Evolutionary conservation across 2,329 filamentous ascomycete genomes (phyloP), one percentile per base, ranked within the genome.

Genomic region (Claviceps citrina): DNA sequence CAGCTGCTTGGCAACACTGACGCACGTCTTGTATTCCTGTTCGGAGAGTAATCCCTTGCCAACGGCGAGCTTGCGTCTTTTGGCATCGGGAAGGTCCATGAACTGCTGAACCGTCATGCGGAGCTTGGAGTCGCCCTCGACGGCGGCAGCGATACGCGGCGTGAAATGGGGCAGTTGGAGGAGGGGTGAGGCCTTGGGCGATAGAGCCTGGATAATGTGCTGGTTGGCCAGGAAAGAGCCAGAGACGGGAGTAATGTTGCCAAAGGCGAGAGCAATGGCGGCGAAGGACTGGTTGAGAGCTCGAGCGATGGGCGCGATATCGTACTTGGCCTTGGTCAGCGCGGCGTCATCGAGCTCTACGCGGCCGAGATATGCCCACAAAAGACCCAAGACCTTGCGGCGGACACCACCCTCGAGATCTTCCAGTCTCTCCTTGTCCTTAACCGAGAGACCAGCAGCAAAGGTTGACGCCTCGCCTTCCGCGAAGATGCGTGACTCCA

Each of bases 281-380:
- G 76, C 78, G 55, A 94, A 93, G 3, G 89, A 81, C 55, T 89
- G 81, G 59, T 84, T 93, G 45, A 98, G 71, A 36, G 77, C 73
- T 44, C 87, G 76, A 22, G 89, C 91, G 45, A 91, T 81, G 15
- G 89, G 86, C 16, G 84, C 87, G 45, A 91, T 77, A 58, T 91
- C 81, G 57, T 82, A 86, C 65, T 96, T 98, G 59, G 87, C 78
- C 56, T 78, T 78, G 53, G 93, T 81, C 40, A 95, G 69, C 25
- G 71, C 68, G 39, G 73, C 60, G 53, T 94, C 86, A 32, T 82
- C 80, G 19, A 98, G 73, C 52, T 94, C 84, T 41, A 93, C 69
- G 35, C 91, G 82, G 44, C 84, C 84, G 36, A 96, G 73, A 58
- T 98, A 96, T 31, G 91, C 87, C 91, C 93, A 98, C 13, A 98